Conservation (phyloP, 352 stramenopile genomes). For the Globisporangium mamillatum region DNA sequence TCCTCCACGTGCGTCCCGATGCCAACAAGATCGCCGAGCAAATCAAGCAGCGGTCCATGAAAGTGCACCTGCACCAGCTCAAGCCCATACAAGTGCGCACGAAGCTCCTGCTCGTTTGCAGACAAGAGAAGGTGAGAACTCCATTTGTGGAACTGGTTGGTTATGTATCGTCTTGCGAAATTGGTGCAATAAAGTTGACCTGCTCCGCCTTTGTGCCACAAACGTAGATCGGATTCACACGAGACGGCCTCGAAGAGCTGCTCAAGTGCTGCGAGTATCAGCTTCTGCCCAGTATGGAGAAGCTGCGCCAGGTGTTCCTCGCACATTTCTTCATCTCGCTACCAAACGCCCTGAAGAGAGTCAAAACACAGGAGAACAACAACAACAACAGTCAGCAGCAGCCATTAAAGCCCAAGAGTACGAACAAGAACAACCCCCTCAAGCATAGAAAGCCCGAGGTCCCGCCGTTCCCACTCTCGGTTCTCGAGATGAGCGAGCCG, state of each 20-base stretch:
- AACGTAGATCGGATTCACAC: constrained; percentile 58
- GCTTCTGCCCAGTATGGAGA: constrained; percentile 37
- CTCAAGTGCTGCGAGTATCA: constrained; percentile 30
- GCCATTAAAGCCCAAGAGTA: background rate
- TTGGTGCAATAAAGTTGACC: background rate
- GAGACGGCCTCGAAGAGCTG: constrained; percentile 53
- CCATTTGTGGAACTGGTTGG: background rate
- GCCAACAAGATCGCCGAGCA: constrained; percentile 58
- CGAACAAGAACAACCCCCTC: background rate
- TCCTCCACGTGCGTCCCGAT: constrained; percentile 54
- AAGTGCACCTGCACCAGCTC: constrained; percentile 42
- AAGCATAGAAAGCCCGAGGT: constrained; percentile 3
- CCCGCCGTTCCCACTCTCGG: constrained; percentile 50
- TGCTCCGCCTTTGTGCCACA: background rate
- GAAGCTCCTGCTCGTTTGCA: constrained; percentile 58
- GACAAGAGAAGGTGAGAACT: constrained; percentile 32
- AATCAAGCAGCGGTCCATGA: constrained; percentile 35
- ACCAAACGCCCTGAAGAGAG: constrained; percentile 48
- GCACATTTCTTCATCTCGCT: constrained; percentile 50
- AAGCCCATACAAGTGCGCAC: constrained; percentile 38
- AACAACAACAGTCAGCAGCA: background rate
- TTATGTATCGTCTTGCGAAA: background rate
- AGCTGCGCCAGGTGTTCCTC: constrained; percentile 47
- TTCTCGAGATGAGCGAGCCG: constrained; percentile 54
- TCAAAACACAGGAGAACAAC: background rate